These are phyloP conservation scores for Phascolomyces articulosus DNA, from an alignment of 371 early-diverging fungal species.

Conservation along the genomic window DNA sequence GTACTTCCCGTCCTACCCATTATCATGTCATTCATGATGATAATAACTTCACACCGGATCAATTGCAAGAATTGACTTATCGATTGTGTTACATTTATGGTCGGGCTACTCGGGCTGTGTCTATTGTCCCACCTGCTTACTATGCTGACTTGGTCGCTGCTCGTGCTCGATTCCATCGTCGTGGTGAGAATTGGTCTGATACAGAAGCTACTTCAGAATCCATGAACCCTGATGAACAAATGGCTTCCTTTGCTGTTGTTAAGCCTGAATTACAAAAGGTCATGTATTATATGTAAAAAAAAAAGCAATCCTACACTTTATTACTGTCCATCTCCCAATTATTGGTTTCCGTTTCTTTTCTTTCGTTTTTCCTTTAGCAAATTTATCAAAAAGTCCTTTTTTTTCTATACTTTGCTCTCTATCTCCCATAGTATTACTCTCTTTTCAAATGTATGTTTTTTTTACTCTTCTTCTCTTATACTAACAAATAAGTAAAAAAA, in stretches of 20 bases:
- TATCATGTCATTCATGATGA: slow-evolving; percentile 88
- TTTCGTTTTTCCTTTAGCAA: too few species aligned
- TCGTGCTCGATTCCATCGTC: slow-evolving; percentile 74
- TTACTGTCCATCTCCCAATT: background rate
- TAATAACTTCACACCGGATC: slow-evolving; percentile 71
- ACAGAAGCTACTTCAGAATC: slow-evolving; percentile 30
- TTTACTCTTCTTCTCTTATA: too few species aligned
- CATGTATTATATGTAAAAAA: slow-evolving; percentile 28
- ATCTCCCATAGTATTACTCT: too few species aligned
- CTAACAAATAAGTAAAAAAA: too few species aligned
- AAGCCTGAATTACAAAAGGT: slow-evolving; percentile 40
- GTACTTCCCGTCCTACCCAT: slow-evolving; percentile 87
- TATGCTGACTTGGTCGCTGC: slow-evolving; percentile 88
- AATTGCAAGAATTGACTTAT: slow-evolving; percentile 80
- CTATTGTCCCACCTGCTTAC: slow-evolving; percentile 82
- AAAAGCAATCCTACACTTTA: background rate
- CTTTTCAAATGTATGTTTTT: too few species aligned
- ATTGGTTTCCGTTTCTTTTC: too few species aligned
- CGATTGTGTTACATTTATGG: slow-evolving; percentile 88
- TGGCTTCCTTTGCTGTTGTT: slow-evolving; percentile 36
- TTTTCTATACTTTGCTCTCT: too few species aligned
- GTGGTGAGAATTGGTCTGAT: slow-evolving; percentile 44
- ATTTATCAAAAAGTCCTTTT: too few species aligned
- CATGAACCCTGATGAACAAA: slow-evolving; percentile 27
- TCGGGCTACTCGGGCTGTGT: slow-evolving; percentile 77